Evolutionary conservation across 2,329 filamentous ascomycete species (phyloP), one percentile per base, ranked within the genome.

Genomic region (Cytospora paraplurivora): DNA sequence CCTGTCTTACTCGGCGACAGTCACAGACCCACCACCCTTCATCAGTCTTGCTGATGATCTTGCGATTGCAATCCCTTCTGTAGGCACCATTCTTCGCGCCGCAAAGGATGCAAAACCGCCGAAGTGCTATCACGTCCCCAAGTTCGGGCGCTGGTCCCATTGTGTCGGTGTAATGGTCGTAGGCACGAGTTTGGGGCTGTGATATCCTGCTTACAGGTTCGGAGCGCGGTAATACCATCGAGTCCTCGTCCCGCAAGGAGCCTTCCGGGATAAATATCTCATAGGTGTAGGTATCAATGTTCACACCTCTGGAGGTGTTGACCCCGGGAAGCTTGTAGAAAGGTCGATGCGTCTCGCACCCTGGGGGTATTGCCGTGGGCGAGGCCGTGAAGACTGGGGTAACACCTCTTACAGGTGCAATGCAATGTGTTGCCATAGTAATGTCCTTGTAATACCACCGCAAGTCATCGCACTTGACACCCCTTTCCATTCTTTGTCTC

Each of bases 11-110:
- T 41, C 63, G 33, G 17, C 3, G 57, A 17, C 64, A 66, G n/a
- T 49, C 56, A 32, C 64, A 66, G 32, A 60, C 61, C 64, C 64
- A 66, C 61, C 56, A 63, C 2, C 56, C 56, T 37, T 59, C 44
- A 15, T 66, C 41, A 1, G 32, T 41, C 52, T 58, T 66, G 53
- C 56, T 66, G 61, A 66, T 61, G 19, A 66, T 61, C 53, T 57
- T 66, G 33, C 64, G 64, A 41, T 66, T 66, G 56, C 57, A 60
- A 5, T 66, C 61, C 32, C 64, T 61, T 32, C 56, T 66, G 38
- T 66, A 66, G 27, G 52, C 57, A 1, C 44, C 61, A 13, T 60
- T 60, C 10, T 54, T 66, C 3, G 64, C 52, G 1, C 64, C 64
- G 27, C 64, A 66, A 11, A 35, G 61, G 8, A 66, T 66, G 7